Base-by-base conservation (phyloP, 305 asterid genomes). In the Fraxinus latifolia region DNA sequence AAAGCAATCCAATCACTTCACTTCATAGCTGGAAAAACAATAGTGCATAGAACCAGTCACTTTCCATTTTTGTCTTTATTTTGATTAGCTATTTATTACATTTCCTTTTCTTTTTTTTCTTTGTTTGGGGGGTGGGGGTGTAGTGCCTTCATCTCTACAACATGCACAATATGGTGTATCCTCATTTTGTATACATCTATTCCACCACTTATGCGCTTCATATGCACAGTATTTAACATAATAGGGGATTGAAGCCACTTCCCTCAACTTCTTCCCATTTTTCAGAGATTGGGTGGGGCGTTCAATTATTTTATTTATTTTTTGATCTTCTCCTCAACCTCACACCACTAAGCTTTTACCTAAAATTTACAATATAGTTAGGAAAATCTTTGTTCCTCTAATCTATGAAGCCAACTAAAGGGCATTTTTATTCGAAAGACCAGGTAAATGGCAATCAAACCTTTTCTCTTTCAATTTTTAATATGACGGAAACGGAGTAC, bases 1-100 rank as follows among this genome's bases (percentile, higher is more conserved):
- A 75, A 82, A 81, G 67, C 33, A 82, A 82, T 79, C 31, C 21
- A 17, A 78, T 81, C 79, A 84, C 76, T 7, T 29, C 65, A 77
- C 76, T 7, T 29, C 50, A 77, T 50, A 75, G 68, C 21, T 37
- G 12, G 39, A n/a, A 36, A 58, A 60, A 55, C 42, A 55, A 47
- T 79, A 78, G n/a, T 17, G 39, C 60, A 71, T 53, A 53, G 39
- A 81, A 47, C 25, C 77, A 85, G 50, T 47, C 25, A 82, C 55
- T 65, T 70, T 37, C 53, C 71, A 27, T 27, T 65, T 65, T 21
- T 31, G n/a, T 42, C 68, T 42, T n/a, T 44, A 27, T n/a, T 7
- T 53, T 6, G 34, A 7, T 25, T 14, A 70, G 7, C 23, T 19
- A 72, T 79, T 15, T 60, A 27, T 39, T 14, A 14, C 4, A 15